A percentile compares a stretch with the other conserved stretches of the same genome.
These are phyloP conservation scores for Asterella californica DNA, from an alignment of 225 moss, liverwort and hornwort genomes.

Conservation along the genomic window DNA sequence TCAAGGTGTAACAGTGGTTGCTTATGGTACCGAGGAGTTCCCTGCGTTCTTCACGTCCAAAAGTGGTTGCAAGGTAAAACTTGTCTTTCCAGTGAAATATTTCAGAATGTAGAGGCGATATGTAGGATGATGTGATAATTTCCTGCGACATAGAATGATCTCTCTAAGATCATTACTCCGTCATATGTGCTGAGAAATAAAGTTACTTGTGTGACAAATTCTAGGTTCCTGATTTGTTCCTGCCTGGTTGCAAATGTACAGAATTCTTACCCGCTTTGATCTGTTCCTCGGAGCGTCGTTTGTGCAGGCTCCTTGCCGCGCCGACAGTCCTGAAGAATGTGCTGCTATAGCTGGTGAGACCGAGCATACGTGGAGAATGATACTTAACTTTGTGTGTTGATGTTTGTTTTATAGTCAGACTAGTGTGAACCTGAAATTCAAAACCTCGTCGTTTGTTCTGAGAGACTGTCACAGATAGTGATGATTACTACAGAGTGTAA, in stretches of 20 bases:
- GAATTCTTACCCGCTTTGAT: background rate
- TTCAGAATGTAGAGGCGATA: background rate
- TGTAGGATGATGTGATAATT: background rate
- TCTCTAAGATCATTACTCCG: background rate
- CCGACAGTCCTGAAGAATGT: constrained; percentile 77
- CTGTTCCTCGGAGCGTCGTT: background rate
- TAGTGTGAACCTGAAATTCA: background rate
- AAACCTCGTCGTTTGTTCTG: background rate
- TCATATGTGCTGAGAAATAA: background rate
- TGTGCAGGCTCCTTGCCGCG: constrained; percentile 73
- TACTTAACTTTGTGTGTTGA: background rate
- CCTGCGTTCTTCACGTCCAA: constrained; percentile 86
- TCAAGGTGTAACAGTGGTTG: constrained; percentile 86
- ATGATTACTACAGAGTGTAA: too few relatives aligned
- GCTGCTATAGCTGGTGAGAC: constrained; percentile 69
- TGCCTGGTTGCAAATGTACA: background rate
- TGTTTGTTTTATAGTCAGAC: background rate
- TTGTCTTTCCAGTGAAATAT: background rate
- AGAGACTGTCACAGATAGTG: background rate
- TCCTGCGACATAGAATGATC: background rate
- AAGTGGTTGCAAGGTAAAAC: constrained; percentile 80
- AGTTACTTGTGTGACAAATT: background rate
- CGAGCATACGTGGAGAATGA: background rate
- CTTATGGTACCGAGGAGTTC: constrained; percentile 74
- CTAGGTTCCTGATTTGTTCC: background rate